A percentile compares a stretch with the other conserved stretches of the same genome.
phyloP scores from a whole-genome alignment of 73 alveolate species.

The Durusdinium trenchii region DNA sequence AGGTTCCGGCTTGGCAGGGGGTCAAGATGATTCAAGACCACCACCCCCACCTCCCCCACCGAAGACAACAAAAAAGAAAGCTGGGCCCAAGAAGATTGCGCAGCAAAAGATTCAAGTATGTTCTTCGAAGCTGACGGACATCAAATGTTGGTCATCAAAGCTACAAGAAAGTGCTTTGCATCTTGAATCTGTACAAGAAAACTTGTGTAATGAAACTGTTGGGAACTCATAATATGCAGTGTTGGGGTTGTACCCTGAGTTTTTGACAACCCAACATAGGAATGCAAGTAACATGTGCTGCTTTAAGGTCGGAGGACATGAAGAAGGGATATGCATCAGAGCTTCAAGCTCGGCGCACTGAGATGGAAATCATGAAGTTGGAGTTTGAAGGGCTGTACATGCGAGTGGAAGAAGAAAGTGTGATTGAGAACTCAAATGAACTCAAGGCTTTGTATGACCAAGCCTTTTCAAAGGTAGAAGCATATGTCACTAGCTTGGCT shows the following conservation, averaged over 20 bases:
- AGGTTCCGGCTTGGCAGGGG: too few relatives aligned
- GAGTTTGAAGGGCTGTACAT: neutral
- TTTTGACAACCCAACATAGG: too few relatives aligned
- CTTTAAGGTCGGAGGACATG: neutral
- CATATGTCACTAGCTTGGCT: neutral
- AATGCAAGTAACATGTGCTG: too few relatives aligned
- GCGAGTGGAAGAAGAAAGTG: neutral
- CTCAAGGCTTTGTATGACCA: neutral
- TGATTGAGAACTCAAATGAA: neutral
- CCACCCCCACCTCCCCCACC: too few relatives aligned
- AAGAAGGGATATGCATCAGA: neutral
- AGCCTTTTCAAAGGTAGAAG: neutral
- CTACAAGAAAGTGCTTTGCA: too few relatives aligned
- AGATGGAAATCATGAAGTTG: neutral
- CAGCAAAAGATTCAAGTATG: neutral
- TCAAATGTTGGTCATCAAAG: too few relatives aligned
- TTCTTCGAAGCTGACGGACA: neutral
- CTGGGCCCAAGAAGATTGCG: neutral
- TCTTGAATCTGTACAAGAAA: too few relatives aligned
- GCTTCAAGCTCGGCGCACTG: neutral
- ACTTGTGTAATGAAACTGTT: too few relatives aligned
- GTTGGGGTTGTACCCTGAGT: too few relatives aligned
- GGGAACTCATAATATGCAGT: too few relatives aligned
- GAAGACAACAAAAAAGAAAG: neutral
- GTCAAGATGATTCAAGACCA: too few relatives aligned